Conservation (phyloP, 345 rosid species). For the Hypericum perforatum region DNA sequence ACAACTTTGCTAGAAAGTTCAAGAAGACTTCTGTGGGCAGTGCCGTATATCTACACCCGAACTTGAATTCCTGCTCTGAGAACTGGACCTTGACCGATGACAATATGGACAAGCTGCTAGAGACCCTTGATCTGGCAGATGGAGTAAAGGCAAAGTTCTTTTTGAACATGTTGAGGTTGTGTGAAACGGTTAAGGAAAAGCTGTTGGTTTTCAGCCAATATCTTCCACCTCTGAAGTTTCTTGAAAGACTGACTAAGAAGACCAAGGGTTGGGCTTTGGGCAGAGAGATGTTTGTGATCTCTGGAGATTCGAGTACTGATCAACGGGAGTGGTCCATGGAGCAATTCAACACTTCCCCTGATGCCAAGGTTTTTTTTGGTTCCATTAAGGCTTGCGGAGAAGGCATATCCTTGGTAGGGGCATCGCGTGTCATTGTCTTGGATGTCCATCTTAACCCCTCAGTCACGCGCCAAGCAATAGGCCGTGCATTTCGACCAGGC, state of each 20-base stretch:
- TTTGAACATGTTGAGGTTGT: conserved; percentile 49
- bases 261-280: conserved; percentile 53
- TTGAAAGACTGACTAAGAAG: conserved; percentile 45
- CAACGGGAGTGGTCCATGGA: conserved; percentile 74
- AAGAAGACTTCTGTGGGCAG: conserved; percentile 57
- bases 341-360: conserved; percentile 53
- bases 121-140: conserved; percentile 40
- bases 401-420: conserved; percentile 93
- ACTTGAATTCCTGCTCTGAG: conserved; percentile 29
- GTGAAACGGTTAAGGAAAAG: conserved; percentile 59
- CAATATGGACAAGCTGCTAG: conserved; percentile 49
- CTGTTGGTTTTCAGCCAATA: conserved; percentile 82
- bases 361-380: conserved; percentile 77
- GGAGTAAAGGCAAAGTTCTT: conserved; percentile 81
- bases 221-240: conserved; percentile 54
- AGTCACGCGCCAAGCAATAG: conserved; percentile 91
- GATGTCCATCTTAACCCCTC: conserved; percentile 94
- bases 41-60: conserved; percentile 64
- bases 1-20: conserved; percentile 37
- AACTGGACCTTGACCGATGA: conserved; percentile 25
- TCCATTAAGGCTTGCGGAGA: conserved; percentile 93
- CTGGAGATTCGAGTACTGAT: conserved; percentile 66
- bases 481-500: conserved; percentile 82
- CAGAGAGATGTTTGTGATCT: conserved; percentile 56
- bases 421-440: conserved; percentile 62